A percentile compares a stretch with the other conserved stretches of the same genome.
These are phyloP conservation scores for Geranium brycei DNA, from an alignment of 345 rosid genomes.

Conservation along the genomic window DNA sequence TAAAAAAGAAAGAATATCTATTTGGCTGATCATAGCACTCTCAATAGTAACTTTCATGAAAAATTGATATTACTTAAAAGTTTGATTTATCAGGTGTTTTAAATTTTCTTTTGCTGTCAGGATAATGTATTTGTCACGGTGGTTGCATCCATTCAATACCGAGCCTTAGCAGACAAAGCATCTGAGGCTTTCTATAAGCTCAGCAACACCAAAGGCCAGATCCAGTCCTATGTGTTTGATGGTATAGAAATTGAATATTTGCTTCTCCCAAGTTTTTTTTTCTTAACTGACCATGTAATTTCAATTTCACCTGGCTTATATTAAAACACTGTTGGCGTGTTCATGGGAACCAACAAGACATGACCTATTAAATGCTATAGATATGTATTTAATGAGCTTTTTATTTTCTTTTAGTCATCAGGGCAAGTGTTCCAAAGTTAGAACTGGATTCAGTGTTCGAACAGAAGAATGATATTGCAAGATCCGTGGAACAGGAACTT, in stretches of 20 bases:
- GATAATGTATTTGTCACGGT: constrained; percentile 34
- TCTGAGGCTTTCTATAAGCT: constrained; percentile 33
- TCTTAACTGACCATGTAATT: neutral
- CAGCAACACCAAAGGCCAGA: constrained; percentile 26
- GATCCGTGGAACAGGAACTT: constrained; percentile 46
- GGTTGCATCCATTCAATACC: constrained; percentile 34
- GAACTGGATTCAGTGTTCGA: constrained; percentile 46
- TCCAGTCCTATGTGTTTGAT: constrained; percentile 34
- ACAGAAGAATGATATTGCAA: constrained; percentile 52
- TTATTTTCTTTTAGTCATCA: constrained; percentile 29
- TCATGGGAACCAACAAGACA: too few species aligned
- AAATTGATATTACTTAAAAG: too few species aligned
- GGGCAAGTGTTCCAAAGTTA: constrained; percentile 56
- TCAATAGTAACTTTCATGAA: too few species aligned
- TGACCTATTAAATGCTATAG: neutral
- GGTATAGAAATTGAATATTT: constrained; percentile 12
- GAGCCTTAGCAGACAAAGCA: constrained; percentile 28
- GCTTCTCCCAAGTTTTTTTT: neutral
- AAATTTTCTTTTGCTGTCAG: constrained; percentile 9
- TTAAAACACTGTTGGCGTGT: neutral
- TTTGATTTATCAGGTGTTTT: neutral
- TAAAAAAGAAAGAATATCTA: too few species aligned
- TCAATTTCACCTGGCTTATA: neutral
- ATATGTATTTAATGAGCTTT: constrained; percentile 7
- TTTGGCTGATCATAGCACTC: too few species aligned